These are phyloP conservation scores for Ogataea allantospora DNA, from an alignment of 805 yeast species.

Conservation along the genomic window DNA sequence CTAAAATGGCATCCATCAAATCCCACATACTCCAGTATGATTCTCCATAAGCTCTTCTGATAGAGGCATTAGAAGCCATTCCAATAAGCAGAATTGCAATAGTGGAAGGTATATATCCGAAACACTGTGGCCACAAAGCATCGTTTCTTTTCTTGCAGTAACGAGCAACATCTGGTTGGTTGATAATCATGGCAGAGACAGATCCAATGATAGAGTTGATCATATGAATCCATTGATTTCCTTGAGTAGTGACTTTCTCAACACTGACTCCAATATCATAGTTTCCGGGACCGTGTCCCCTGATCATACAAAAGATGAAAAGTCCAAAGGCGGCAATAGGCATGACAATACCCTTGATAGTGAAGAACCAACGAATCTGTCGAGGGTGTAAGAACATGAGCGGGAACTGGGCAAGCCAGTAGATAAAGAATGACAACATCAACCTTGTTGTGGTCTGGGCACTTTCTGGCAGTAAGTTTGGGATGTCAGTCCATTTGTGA, in stretches of 20 bases:
- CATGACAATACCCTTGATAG: slow-evolving; percentile 20
- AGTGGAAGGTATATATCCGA: slow-evolving; percentile 21
- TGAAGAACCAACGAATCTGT: slow-evolving; percentile 20
- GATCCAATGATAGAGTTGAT: slow-evolving; percentile 27
- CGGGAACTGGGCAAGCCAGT: slow-evolving; percentile 25
- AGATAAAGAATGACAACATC: slow-evolving; percentile 21
- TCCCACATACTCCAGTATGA: slow-evolving; percentile 34
- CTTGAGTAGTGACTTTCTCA: slow-evolving; percentile 6
- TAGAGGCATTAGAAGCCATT: slow-evolving; percentile 21
- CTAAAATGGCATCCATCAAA: slow-evolving; percentile 26
- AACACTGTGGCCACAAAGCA: slow-evolving; percentile 15
- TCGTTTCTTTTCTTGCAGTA: slow-evolving; percentile 20
- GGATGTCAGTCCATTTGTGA: slow-evolving; percentile 20
- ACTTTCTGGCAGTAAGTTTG: slow-evolving; percentile 21
- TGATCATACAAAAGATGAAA: slow-evolving; percentile 22
- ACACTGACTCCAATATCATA: slow-evolving; percentile 17
- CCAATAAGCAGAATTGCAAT: slow-evolving; percentile 19
- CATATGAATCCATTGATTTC: slow-evolving; percentile 18
- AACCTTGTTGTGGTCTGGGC: slow-evolving; percentile 20
- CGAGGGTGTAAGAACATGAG: slow-evolving; percentile 23
- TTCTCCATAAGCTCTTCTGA: slow-evolving; percentile 21
- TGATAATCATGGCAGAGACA: slow-evolving; percentile 28
- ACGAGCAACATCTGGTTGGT: slow-evolving; percentile 30
- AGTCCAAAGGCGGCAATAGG: slow-evolving; percentile 23
- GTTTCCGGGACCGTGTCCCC: slow-evolving; percentile 20